Percentiles rank a stretch among this genome's conserved stretches.
Evolutionary conservation across 768 basidiomycete genomes (phyloP).

Genomic region (Coprinellus micaceus): DNA sequence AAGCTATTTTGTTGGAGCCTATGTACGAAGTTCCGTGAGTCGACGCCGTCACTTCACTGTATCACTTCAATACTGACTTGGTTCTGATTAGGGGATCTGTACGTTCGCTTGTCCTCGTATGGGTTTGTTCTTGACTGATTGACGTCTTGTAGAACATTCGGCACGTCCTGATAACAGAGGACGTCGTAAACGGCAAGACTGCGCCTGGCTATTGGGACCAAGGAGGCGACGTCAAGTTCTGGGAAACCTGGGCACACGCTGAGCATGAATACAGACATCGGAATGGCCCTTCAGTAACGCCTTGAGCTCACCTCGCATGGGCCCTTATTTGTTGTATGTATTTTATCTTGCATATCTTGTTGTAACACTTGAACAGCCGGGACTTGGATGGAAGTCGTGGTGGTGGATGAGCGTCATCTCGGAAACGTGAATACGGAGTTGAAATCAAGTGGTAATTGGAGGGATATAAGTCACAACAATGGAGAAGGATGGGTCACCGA

Average conservation of each 20-base stretch:
- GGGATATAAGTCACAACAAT: not conserved
- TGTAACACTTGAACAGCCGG: not conserved
- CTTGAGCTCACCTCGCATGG: not conserved
- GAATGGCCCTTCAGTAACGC: conserved; percentile 1
- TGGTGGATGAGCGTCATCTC: no score
- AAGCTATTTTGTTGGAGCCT: conserved; percentile 75
- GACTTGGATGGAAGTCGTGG: no score
- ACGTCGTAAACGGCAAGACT: conserved; percentile 60
- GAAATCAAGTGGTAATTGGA: not conserved
- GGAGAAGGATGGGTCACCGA: not conserved
- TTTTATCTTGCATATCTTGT: not conserved
- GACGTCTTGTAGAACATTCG: conserved; percentile 53
- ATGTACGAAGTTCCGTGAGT: conserved; percentile 94
- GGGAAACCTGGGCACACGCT: conserved; percentile 73
- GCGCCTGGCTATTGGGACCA: conserved; percentile 74
- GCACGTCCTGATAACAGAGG: conserved; percentile 77
- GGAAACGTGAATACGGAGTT: not conserved
- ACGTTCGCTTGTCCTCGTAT: conserved; percentile 20
- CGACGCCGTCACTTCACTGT: not conserved
- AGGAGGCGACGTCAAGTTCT: conserved; percentile 64
- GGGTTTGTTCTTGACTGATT: not conserved
- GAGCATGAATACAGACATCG: conserved; percentile 43
- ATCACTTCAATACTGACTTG: conserved; percentile 1
- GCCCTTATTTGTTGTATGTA: not conserved
- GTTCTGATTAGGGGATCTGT: conserved; percentile 57